Conservation (phyloP, 225 moss, liverwort and hornwort species). For the Straminergon stramineum region DNA sequence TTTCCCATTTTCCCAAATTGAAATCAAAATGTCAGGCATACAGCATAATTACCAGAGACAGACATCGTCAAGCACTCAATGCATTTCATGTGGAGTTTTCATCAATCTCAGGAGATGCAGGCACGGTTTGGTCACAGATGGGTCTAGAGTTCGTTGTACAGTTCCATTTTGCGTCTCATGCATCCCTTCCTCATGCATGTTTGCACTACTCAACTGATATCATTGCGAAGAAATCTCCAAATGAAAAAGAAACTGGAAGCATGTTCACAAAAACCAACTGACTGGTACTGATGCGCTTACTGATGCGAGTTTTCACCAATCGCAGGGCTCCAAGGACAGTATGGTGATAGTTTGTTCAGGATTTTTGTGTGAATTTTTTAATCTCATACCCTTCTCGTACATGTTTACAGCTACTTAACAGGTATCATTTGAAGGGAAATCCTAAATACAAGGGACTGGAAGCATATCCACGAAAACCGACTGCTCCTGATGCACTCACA, state of each 20-base stretch:
- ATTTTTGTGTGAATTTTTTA: background rate
- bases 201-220: no score
- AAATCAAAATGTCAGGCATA: background rate
- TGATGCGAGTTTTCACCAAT: background rate
- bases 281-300: background rate
- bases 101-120: background rate
- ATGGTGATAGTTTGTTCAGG: background rate
- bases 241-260: background rate
- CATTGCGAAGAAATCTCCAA: no score
- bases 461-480: background rate
- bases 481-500: background rate
- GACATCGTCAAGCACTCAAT: background rate
- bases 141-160: background rate
- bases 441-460: background rate
- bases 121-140: background rate
- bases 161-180: background rate
- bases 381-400: background rate
- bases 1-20: background rate
- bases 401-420: no score
- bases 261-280: background rate
- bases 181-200: no score
- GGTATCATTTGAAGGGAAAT: background rate
- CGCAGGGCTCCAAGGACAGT: background rate
- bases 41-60: no score
- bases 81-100: background rate